phyloP scores from a whole-genome alignment of 2,329 filamentous ascomycete species.

The Capronia epimyces region DNA sequence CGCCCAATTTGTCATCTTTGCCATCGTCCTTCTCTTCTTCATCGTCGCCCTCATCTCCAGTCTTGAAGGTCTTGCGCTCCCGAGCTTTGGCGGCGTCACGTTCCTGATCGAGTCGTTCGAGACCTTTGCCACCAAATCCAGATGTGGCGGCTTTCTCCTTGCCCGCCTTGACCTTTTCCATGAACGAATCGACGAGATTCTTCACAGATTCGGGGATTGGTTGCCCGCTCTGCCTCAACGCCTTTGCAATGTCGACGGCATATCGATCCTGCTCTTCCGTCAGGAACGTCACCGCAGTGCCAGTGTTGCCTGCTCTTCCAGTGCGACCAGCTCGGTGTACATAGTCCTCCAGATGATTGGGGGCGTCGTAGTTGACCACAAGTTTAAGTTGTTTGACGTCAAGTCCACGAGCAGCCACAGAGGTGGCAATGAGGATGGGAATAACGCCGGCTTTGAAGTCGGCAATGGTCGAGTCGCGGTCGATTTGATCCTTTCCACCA shows the following conservation, averaged over 20 bases:
- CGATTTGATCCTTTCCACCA: conserved; percentile 87
- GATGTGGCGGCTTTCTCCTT: conserved; percentile 78
- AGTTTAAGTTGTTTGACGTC: conserved; percentile 95
- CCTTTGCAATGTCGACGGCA: conserved; percentile 80
- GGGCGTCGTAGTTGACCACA: conserved; percentile 55
- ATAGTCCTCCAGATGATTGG: conserved; percentile 65
- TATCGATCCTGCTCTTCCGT: conserved; percentile 89
- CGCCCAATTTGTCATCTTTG: conserved; percentile 60
- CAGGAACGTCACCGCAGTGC: conserved; percentile 90
- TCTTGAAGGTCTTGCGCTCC: conserved; percentile 84
- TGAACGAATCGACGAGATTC: conserved; percentile 61
- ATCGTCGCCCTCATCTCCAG: conserved; percentile 75
- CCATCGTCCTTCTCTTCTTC: conserved; percentile 61
- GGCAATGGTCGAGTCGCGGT: conserved; percentile 83
- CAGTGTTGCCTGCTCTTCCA: conserved; percentile 79
- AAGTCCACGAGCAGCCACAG: conserved; percentile 86
- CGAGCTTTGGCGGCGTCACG: conserved; percentile 80
- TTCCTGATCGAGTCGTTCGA: conserved; percentile 86
- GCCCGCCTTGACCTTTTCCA: conserved; percentile 85
- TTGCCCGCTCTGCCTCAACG: conserved; percentile 85
- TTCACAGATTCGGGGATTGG: conserved; percentile 66
- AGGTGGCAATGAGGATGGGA: conserved; percentile 88
- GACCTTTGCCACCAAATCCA: conserved; percentile 90
- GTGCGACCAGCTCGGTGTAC: conserved; percentile 96
- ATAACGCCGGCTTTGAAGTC: conserved; percentile 91